Conservation (phyloP, 2,329 filamentous ascomycete genomes). For the Ilyonectria sp. region DNA sequence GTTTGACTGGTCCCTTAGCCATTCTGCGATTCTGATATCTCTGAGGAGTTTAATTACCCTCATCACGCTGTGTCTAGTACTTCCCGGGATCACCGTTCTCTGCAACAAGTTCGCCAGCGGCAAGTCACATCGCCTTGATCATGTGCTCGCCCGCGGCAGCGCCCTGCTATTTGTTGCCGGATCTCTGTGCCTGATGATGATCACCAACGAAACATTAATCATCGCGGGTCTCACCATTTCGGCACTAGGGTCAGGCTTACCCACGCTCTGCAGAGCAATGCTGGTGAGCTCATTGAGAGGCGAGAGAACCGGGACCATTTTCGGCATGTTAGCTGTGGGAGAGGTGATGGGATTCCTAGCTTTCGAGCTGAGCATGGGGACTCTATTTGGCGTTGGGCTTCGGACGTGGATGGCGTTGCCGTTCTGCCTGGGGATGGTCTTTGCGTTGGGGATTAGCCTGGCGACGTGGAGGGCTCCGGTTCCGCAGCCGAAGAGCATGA, state of each 20-base stretch:
- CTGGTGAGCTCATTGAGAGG: constrained; percentile 35
- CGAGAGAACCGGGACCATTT: constrained; percentile 40
- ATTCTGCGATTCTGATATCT: constrained; percentile 44
- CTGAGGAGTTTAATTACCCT: constrained; percentile 42
- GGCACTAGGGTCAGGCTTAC: constrained; percentile 45
- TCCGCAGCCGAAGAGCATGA: background rate
- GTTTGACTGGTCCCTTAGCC: constrained; percentile 43
- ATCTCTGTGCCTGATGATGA: constrained; percentile 43
- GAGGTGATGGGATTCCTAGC: constrained; percentile 44
- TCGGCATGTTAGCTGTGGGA: constrained; percentile 45
- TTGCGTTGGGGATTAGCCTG: constrained; percentile 33
- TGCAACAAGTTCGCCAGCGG: constrained; percentile 22
- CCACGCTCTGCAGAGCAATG: constrained; percentile 46
- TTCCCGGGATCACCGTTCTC: constrained; percentile 35
- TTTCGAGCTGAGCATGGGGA: constrained; percentile 40
- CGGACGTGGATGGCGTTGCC: constrained; percentile 44
- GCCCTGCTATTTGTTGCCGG: constrained; percentile 42
- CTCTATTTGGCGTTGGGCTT: constrained; percentile 45
- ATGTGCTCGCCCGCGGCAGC: constrained; percentile 38
- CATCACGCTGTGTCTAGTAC: constrained; percentile 41
- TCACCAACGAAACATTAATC: constrained; percentile 37
- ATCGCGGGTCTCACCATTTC: constrained; percentile 41
- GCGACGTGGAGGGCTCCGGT: constrained; percentile 35
- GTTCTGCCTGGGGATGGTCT: constrained; percentile 38
- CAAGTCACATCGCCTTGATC: constrained; percentile 30